These are phyloP conservation scores for Ceratocystis cacaofunesta DNA, from an alignment of 2,329 filamentous ascomycete genomes.

Conservation along the genomic window DNA sequence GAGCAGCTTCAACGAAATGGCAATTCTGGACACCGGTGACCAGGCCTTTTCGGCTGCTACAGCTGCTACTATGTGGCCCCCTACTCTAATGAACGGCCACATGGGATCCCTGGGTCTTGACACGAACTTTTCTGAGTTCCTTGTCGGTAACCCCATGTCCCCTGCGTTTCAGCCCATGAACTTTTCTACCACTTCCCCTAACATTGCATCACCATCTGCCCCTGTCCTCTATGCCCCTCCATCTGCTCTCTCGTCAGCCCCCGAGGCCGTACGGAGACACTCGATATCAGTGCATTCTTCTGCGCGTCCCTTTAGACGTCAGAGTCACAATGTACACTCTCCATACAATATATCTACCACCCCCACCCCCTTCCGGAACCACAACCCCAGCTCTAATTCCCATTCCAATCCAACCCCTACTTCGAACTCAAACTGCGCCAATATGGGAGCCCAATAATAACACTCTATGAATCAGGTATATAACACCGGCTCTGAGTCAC, in stretches of 20 bases:
- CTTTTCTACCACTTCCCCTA: conserved; percentile 8
- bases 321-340: neutral
- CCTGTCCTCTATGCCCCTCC: neutral
- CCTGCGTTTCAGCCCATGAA: conserved; percentile 14
- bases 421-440: neutral
- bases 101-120: conserved; percentile 13
- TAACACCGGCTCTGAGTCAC: conserved; percentile 52
- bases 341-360: neutral
- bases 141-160: conserved; percentile 16
- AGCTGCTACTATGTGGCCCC: conserved; percentile 50
- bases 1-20: conserved; percentile 57
- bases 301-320: neutral
- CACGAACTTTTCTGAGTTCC: conserved; percentile 16
- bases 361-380: neutral
- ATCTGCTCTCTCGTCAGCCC: neutral
- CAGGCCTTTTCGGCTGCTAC: conserved; percentile 14
- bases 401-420: neutral
- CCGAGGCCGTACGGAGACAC: conserved; percentile 8
- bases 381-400: neutral
- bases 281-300: conserved; percentile 6
- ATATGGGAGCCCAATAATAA: conserved; percentile 14
- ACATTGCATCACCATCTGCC: conserved; percentile 1
- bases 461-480: conserved; percentile 15
- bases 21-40: conserved; percentile 30
- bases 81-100: conserved; percentile 42